Conservation (phyloP, 2,329 filamentous ascomycete species). For the Aspergillaceae sp. region DNA sequence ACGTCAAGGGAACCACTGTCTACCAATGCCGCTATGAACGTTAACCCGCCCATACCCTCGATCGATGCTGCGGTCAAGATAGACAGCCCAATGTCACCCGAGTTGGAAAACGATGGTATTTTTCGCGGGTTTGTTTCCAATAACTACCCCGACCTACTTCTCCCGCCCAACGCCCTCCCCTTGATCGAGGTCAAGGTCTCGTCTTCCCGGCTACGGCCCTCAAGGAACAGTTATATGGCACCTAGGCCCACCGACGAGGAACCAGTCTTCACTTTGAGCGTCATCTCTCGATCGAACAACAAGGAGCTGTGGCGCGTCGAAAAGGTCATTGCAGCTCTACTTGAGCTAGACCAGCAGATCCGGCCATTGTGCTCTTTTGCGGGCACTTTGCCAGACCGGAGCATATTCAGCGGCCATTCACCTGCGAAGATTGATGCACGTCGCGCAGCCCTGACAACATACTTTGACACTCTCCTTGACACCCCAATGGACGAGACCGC, state of each 20-base stretch:
- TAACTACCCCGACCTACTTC: constrained; percentile 74
- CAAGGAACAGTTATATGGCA: constrained; percentile 72
- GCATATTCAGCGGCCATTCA: constrained; percentile 82
- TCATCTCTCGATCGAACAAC: constrained; percentile 60
- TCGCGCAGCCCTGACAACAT: constrained; percentile 68
- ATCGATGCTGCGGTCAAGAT: constrained; percentile 29
- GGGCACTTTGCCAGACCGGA: constrained; percentile 71
- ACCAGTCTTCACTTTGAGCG: constrained; percentile 82
- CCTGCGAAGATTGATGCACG: constrained; percentile 88
- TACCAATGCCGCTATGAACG: not conserved
- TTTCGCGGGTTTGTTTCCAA: constrained; percentile 74
- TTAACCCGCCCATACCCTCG: constrained; percentile 19
- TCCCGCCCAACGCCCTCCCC: constrained; percentile 80
- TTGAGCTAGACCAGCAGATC: constrained; percentile 72
- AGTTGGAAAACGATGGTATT: constrained; percentile 41
- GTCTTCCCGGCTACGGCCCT: constrained; percentile 90
- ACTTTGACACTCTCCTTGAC: constrained; percentile 77
- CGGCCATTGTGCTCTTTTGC: constrained; percentile 65
- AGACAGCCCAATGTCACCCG: constrained; percentile 24
- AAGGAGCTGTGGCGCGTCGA: constrained; percentile 85
- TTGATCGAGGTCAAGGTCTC: constrained; percentile 80
- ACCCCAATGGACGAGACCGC: constrained; percentile 69
- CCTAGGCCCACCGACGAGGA: constrained; percentile 78
- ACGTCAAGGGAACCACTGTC: constrained; percentile 17
- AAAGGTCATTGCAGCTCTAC: constrained; percentile 75